Evolutionary conservation across 148 eudicot species (phyloP).

Genomic region (Selenicereus undatus): DNA sequence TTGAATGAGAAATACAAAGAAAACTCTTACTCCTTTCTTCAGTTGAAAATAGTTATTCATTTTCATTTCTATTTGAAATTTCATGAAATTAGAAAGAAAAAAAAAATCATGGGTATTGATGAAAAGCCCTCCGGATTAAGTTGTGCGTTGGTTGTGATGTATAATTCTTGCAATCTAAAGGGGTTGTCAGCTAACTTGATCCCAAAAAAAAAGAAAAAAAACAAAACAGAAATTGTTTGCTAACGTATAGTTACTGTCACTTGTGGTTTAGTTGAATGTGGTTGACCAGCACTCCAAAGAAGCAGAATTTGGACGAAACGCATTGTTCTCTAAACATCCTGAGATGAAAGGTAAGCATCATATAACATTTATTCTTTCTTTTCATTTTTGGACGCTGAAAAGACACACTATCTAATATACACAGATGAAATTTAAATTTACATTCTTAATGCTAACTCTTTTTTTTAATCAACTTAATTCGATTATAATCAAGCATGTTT

Average conservation of each 20-base stretch:
- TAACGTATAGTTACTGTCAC: background rate
- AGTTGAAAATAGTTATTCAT: no score
- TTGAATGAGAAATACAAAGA: no score
- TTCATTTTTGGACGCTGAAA: background rate
- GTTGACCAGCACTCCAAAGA: conserved; percentile 45
- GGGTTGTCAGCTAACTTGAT: background rate
- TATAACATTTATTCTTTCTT: background rate
- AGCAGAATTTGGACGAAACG: conserved; percentile 50
- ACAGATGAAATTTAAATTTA: no score
- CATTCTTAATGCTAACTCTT: background rate
- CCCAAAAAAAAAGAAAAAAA: no score
- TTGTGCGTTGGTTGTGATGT: no score
- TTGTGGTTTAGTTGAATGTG: conserved; percentile 47
- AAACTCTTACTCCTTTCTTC: no score
- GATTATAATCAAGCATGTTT: background rate
- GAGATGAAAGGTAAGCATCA: conserved; percentile 66
- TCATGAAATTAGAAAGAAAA: no score
- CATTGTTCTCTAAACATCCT: conserved; percentile 70
- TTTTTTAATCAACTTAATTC: no score
- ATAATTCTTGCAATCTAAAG: no score
- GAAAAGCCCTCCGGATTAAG: no score
- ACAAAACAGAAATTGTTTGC: background rate
- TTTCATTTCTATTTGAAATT: no score
- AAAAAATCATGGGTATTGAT: no score
- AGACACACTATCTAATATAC: background rate